Evolutionary conservation across 768 basidiomycete species (phyloP).

Genomic region (Tulasnella calospora): DNA sequence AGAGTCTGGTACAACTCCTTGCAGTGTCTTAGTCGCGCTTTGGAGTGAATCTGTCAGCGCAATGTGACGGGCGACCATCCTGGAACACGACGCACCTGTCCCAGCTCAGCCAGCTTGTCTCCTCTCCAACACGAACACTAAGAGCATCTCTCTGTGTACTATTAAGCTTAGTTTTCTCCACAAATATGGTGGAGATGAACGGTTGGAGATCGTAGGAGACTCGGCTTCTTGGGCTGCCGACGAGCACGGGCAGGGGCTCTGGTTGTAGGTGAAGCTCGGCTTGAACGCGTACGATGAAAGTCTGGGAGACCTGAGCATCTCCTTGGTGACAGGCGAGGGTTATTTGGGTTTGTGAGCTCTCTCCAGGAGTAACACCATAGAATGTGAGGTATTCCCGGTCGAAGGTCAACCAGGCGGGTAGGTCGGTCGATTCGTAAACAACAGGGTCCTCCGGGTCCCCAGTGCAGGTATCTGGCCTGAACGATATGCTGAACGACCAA

Average conservation of each 20-base stretch:
- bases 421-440: not conserved
- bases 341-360: not conserved
- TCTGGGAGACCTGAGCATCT: not conserved
- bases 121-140: not conserved
- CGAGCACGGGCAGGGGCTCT: not conserved
- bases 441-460: constrained; percentile 4
- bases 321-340: constrained; percentile 2
- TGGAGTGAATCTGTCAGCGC: not conserved
- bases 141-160: not conserved
- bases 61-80: not conserved
- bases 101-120: constrained; percentile 12
- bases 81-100: not conserved
- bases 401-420: constrained; percentile 6
- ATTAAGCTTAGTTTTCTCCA: not conserved
- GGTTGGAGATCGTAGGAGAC: constrained; percentile 14
- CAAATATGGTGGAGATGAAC: not conserved
- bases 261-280: not conserved
- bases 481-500: constrained; percentile 18
- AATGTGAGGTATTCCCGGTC: constrained; percentile 7
- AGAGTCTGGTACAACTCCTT: constrained; percentile 14
- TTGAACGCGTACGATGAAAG: not conserved
- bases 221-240: not conserved
- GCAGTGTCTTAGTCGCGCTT: not conserved
- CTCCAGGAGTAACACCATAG: constrained; percentile 7
- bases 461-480: constrained; percentile 11